These are phyloP conservation scores for Fusarium sp. DNA, from an alignment of 2,329 filamentous ascomycete genomes.

Conservation along the genomic window DNA sequence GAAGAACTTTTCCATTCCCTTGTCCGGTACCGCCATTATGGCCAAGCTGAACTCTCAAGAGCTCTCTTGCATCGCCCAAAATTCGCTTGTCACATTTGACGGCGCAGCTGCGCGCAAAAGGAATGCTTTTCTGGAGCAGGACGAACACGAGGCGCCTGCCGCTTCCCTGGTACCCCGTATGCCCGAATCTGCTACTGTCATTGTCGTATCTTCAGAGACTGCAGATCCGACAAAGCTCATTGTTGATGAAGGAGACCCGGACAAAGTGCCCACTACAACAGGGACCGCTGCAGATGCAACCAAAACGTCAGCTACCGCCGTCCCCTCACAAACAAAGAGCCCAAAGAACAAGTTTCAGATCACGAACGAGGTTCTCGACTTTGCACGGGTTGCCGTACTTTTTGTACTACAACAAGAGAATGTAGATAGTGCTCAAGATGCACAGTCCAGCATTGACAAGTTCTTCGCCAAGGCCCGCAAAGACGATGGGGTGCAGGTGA, in stretches of 20 bases:
- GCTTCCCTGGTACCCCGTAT: constrained; percentile 22
- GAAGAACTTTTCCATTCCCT: constrained; percentile 78
- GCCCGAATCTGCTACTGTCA: constrained; percentile 17
- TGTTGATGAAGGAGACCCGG: constrained; percentile 38
- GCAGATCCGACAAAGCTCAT: constrained; percentile 37
- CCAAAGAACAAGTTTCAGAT: constrained; percentile 55
- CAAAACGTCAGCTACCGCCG: constrained; percentile 17
- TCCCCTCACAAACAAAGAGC: constrained; percentile 22
- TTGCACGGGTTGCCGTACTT: constrained; percentile 70
- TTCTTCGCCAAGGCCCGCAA: constrained; percentile 61
- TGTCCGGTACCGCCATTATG: constrained; percentile 76
- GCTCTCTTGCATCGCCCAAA: constrained; percentile 85
- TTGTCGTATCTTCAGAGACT: constrained; percentile 36
- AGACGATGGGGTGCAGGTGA: constrained; percentile 47
- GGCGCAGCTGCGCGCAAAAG: constrained; percentile 59
- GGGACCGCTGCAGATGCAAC: constrained; percentile 14
- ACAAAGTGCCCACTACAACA: constrained; percentile 20
- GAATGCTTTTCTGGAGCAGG: constrained; percentile 42
- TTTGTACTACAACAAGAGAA: constrained; percentile 68
- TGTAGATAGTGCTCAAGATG: constrained; percentile 61
- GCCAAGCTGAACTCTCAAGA: constrained; percentile 79
- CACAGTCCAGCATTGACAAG: constrained; percentile 64
- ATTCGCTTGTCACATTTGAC: constrained; percentile 87
- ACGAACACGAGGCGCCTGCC: constrained; percentile 21
- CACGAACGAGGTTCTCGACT: constrained; percentile 69